Percentiles rank a stretch among this genome's conserved stretches.
Evolutionary conservation across 495 filamentous ascomycete genomes (phyloP).

Genomic region (Melanomma pulvis-pyrius): DNA sequence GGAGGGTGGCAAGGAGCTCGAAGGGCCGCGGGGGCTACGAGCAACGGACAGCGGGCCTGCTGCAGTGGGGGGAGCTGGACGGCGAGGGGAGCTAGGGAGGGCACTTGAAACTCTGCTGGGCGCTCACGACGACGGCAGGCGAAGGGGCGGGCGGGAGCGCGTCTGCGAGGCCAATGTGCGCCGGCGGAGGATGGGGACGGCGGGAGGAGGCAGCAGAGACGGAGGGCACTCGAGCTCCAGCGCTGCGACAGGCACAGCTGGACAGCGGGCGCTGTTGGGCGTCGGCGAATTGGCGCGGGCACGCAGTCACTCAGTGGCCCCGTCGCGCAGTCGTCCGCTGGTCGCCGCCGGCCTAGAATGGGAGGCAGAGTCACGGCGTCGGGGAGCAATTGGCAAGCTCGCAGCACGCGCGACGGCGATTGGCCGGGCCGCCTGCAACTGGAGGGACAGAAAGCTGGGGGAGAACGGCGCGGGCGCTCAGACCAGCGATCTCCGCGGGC

Average conservation of each 20-base stretch:
- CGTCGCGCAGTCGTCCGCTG: slow-evolving; percentile 5
- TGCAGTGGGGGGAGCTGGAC: too few relatives aligned
- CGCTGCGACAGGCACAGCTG: neutral
- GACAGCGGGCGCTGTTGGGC: slow-evolving; percentile 7
- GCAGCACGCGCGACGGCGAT: slow-evolving; percentile 19
- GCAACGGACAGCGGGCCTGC: slow-evolving; percentile 5
- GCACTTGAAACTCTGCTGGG: neutral
- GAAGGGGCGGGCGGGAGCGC: slow-evolving; percentile 10
- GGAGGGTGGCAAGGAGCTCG: slow-evolving; percentile 13
- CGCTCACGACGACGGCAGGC: slow-evolving; percentile 10
- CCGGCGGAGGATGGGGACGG: neutral
- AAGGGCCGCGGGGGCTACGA: slow-evolving; percentile 7
- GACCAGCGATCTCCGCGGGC: slow-evolving; percentile 27
- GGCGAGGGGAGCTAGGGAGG: slow-evolving; percentile 3
- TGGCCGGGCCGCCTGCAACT: slow-evolving; percentile 26
- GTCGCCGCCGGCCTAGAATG: slow-evolving; percentile 28
- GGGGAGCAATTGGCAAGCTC: slow-evolving; percentile 35
- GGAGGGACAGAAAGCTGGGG: slow-evolving; percentile 32
- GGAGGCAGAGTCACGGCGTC: slow-evolving; percentile 29
- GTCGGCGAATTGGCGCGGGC: slow-evolving; percentile 24
- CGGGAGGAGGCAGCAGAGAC: neutral
- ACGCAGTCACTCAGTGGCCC: too few relatives aligned
- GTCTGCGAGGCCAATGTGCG: slow-evolving; percentile 4
- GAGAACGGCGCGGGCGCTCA: slow-evolving; percentile 21
- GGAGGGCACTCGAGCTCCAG: neutral